Conservation (phyloP, 2,329 filamentous ascomycete species). For the Phialemonium atrogriseum region DNA sequence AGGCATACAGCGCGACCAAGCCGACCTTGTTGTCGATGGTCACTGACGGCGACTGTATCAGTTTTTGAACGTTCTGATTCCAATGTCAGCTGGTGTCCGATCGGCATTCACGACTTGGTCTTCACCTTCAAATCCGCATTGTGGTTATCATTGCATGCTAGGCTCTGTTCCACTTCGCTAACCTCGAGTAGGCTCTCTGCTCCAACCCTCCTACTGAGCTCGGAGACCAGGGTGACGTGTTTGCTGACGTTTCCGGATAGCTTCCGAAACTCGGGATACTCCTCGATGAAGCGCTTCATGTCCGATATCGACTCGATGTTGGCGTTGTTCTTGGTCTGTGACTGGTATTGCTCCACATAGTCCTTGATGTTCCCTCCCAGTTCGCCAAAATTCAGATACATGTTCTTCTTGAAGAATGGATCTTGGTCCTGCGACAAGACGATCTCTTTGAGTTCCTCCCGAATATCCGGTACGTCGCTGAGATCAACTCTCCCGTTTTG, state of each 20-base stretch:
- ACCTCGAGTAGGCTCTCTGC: constrained; percentile 87
- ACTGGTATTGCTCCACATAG: constrained; percentile 96
- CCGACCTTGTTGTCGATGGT: constrained; percentile 77
- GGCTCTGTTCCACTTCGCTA: constrained; percentile 90
- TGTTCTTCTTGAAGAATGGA: constrained; percentile 98
- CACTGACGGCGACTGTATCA: constrained; percentile 75
- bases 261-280: constrained; percentile 96
- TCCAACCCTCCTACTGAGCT: constrained; percentile 80
- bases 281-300: constrained; percentile 99
- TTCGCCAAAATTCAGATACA: constrained; percentile 97
- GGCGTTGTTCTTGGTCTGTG: constrained; percentile 91
- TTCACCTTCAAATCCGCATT: constrained; percentile 77
- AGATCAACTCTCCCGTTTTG: constrained; percentile 91
- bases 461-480: constrained; percentile 71
- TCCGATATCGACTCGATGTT: constrained; percentile 96
- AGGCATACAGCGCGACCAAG: constrained; percentile 86
- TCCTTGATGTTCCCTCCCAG: constrained; percentile 95
- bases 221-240: constrained; percentile 91
- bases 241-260: constrained; percentile 97
- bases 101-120: background rate
- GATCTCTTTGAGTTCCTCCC: constrained; percentile 85
- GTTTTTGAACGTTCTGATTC: constrained; percentile 65
- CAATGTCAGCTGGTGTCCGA: constrained; percentile 13
- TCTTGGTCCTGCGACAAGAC: constrained; percentile 95
- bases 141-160: constrained; percentile 96